phyloP scores from a whole-genome alignment of 345 rosid species.

The Arabis hirsuta region DNA sequence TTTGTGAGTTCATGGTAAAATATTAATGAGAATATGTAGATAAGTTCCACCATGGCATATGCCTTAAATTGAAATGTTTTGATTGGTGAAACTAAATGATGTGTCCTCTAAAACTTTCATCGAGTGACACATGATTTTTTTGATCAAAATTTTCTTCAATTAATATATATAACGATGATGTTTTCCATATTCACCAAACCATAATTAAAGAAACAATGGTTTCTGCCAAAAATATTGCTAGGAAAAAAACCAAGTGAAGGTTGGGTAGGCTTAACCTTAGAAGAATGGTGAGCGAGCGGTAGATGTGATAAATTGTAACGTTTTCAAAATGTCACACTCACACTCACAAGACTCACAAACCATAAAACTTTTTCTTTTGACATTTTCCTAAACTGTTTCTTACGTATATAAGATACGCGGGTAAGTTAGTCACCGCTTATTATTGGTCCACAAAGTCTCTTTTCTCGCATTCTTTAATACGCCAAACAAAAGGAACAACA shows the following conservation, averaged over 20 bases:
- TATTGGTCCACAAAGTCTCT: conserved; percentile 1
- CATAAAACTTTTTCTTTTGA: conserved; percentile 8
- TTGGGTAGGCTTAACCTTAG: conserved; percentile 15
- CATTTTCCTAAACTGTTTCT: conserved; percentile 8
- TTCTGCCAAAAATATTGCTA: not conserved
- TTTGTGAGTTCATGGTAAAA: too few relatives aligned
- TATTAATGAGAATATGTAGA: too few relatives aligned
- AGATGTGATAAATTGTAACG: conserved; percentile 23
- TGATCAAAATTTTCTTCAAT: too few relatives aligned
- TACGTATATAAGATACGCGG: conserved; percentile 1
- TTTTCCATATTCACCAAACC: not conserved
- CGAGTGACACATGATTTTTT: too few relatives aligned
- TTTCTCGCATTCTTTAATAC: not conserved
- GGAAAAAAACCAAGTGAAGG: not conserved
- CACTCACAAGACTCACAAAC: conserved; percentile 20
- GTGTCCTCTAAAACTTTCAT: too few relatives aligned
- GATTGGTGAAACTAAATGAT: too few relatives aligned
- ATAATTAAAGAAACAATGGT: not conserved
- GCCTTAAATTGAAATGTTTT: too few relatives aligned
- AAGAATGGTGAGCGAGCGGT: conserved; percentile 42
- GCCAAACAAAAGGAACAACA: not conserved
- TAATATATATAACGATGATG: too few relatives aligned
- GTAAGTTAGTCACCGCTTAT: conserved; percentile 19
- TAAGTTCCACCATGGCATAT: too few relatives aligned
- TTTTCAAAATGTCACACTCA: conserved; percentile 35